These are phyloP conservation scores for Fusarium begoniae DNA, from an alignment of 2,329 filamentous ascomycete genomes.

Conservation along the genomic window DNA sequence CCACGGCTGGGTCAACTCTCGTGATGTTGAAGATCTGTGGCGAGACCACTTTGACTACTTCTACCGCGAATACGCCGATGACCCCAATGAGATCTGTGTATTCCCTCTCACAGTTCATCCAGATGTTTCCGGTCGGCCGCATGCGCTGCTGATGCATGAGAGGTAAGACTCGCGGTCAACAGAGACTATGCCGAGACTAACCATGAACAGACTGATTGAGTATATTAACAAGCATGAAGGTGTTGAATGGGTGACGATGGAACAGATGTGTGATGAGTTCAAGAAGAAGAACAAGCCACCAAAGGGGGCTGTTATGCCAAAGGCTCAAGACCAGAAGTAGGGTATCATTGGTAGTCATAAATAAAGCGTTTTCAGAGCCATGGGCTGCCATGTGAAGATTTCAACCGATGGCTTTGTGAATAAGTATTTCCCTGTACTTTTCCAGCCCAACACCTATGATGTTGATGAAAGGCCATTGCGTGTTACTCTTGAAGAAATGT, in stretches of 20 bases:
- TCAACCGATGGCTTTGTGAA: background rate
- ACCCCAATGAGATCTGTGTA: slow-evolving; percentile 74
- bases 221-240: slow-evolving; percentile 70
- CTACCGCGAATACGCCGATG: slow-evolving; percentile 64
- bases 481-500: slow-evolving; percentile 58
- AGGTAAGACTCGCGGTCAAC: background rate
- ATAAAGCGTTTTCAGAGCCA: background rate
- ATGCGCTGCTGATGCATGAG: slow-evolving; percentile 79
- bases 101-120: slow-evolving; percentile 83
- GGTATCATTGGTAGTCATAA: background rate
- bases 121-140: slow-evolving; percentile 75
- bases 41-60: slow-evolving; percentile 76
- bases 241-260: slow-evolving; percentile 75
- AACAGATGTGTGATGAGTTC: slow-evolving; percentile 77
- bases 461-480: slow-evolving; percentile 59
- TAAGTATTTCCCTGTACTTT: slow-evolving; percentile 43
- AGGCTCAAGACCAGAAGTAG: background rate
- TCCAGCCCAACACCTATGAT: slow-evolving; percentile 54
- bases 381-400: background rate
- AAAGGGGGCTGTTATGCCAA: slow-evolving; percentile 58
- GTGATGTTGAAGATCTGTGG: slow-evolving; percentile 73
- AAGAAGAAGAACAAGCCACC: slow-evolving; percentile 70
- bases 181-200: background rate
- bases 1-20: slow-evolving; percentile 67
- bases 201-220: slow-evolving; percentile 59